Evolutionary conservation across 805 yeast species (phyloP).

Genomic region (Komagataella populi): DNA sequence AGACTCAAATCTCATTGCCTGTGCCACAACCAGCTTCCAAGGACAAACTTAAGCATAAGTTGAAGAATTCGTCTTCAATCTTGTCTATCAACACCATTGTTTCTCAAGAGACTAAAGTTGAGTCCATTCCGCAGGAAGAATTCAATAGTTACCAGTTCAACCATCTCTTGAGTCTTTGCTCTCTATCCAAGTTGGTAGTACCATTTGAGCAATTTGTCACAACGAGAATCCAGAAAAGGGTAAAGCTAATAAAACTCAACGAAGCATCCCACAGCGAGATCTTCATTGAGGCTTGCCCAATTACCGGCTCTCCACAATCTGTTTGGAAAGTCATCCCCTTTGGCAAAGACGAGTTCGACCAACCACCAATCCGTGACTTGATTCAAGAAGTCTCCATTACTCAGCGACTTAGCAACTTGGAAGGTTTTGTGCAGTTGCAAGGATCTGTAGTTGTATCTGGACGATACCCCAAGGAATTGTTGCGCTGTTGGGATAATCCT

Average conservation of each 20-base stretch:
- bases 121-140: conserved; percentile 19
- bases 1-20: conserved; percentile 41
- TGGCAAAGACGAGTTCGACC: conserved; percentile 27
- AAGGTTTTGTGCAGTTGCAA: conserved; percentile 31
- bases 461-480: conserved; percentile 22
- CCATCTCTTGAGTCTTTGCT: conserved; percentile 21
- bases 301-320: conserved; percentile 12
- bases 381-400: conserved; percentile 34
- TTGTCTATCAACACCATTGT: conserved; percentile 23
- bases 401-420: conserved; percentile 20
- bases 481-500: conserved; percentile 31
- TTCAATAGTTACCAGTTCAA: conserved; percentile 18
- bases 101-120: conserved; percentile 9
- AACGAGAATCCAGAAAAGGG: conserved; percentile 3
- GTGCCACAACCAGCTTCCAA: conserved; percentile 41
- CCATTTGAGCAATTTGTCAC: conserved; percentile 18
- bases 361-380: conserved; percentile 25
- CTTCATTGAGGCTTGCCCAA: conserved; percentile 15
- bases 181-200: conserved; percentile 13
- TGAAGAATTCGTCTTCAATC: conserved; percentile 35
- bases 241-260: conserved; percentile 22
- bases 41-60: conserved; percentile 37
- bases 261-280: conserved; percentile 37
- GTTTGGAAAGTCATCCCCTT: conserved; percentile 41
- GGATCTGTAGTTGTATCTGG: conserved; percentile 35